phyloP scores from a whole-genome alignment of 2,329 filamentous ascomycete genomes.

The Hypocrella siamensis region DNA sequence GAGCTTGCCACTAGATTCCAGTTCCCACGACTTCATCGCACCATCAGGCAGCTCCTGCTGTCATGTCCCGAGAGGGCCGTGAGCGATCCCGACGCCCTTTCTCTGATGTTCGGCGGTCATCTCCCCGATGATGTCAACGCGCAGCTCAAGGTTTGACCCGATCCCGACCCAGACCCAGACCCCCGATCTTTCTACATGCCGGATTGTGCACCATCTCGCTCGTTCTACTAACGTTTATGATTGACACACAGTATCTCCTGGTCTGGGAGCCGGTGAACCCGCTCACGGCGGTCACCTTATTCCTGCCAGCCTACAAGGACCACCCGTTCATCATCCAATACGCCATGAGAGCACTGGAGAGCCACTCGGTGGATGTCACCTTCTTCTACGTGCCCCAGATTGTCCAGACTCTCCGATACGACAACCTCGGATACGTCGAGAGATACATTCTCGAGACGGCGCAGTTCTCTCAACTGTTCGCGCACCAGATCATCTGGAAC shows the following conservation, averaged over 20 bases:
- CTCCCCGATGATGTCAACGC: conserved; percentile 61
- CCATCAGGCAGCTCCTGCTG: conserved; percentile 66
- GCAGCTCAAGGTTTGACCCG: conserved; percentile 61
- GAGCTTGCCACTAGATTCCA: conserved; percentile 70
- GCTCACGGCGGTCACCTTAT: conserved; percentile 83
- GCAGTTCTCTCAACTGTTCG: conserved; percentile 94
- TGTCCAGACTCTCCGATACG: conserved; percentile 86
- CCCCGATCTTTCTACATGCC: no score
- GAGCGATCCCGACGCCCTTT: conserved; percentile 65
- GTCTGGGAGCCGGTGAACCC: conserved; percentile 92
- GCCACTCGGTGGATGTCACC: conserved; percentile 87
- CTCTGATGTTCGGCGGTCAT: conserved; percentile 62
- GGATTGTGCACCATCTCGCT: no score
- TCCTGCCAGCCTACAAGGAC: conserved; percentile 78
- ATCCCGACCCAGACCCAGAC: no score
- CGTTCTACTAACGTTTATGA: no score
- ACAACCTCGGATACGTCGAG: conserved; percentile 85
- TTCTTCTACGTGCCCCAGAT: conserved; percentile 99
- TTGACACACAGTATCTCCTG: conserved; percentile 52
- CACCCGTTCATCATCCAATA: conserved; percentile 93
- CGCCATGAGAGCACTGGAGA: conserved; percentile 86
- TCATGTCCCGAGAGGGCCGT: conserved; percentile 75
- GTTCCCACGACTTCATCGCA: conserved; percentile 53
- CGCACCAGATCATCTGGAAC: conserved; percentile 99
- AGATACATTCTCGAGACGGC: conserved; percentile 94